A percentile compares a stretch with the other conserved stretches of the same genome.
Conservation (phyloP, 2,329 filamentous ascomycete species). For the Epicoccum sorghinum region DNA sequence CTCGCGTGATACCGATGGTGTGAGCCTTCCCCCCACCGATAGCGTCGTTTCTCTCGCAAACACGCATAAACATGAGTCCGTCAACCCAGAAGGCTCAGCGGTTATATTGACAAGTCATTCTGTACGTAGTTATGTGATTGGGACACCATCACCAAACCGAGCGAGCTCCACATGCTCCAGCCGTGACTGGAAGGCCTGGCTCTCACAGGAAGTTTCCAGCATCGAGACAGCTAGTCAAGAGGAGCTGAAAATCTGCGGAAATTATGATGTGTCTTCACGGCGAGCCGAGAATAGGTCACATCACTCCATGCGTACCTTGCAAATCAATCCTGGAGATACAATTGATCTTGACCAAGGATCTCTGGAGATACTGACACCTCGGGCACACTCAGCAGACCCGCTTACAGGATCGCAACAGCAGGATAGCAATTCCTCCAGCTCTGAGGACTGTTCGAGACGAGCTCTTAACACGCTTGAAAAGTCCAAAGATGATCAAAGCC, state of each 20-base stretch:
- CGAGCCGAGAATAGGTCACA: constrained; percentile 27
- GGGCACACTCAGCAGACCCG: neutral
- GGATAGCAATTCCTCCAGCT: too few species aligned
- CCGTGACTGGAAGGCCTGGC: constrained; percentile 55
- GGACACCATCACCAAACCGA: constrained; percentile 36
- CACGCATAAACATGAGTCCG: constrained; percentile 6
- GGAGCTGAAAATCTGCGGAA: constrained; percentile 35
- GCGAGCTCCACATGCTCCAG: constrained; percentile 41
- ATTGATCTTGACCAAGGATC: constrained; percentile 24
- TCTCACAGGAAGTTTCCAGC: constrained; percentile 52
- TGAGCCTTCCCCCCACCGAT: constrained; percentile 43
- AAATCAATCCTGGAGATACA: constrained; percentile 38
- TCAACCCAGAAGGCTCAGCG: constrained; percentile 42
- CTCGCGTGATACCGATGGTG: constrained; percentile 51
- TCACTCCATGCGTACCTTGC: constrained; percentile 13
- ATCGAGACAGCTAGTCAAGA: constrained; percentile 39
- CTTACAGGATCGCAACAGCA: neutral
- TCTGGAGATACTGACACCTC: constrained; percentile 15
- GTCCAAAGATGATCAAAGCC: too few species aligned
- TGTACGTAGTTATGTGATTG: constrained; percentile 51
- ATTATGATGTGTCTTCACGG: constrained; percentile 21
- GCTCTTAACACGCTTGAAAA: too few species aligned
- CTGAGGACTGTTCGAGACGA: neutral
- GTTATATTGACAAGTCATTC: constrained; percentile 53
- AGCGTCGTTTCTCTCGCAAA: constrained; percentile 39